Evolutionary conservation across 2,329 filamentous ascomycete genomes (phyloP).

Genomic region (Cladosporium oxysporum): DNA sequence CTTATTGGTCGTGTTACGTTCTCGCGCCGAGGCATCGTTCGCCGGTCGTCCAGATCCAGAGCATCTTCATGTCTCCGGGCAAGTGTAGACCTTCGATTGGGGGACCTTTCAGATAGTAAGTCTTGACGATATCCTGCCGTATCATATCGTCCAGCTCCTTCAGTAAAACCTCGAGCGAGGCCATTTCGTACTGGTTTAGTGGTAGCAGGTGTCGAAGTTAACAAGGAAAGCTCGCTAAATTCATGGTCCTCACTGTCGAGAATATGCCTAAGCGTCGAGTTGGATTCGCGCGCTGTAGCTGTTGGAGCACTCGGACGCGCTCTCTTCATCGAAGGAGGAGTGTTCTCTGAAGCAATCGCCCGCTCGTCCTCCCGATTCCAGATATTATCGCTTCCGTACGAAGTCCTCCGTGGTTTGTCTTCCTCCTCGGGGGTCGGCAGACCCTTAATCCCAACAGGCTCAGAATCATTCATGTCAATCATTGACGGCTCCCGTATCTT

Average conservation of each 20-base stretch:
- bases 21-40: not conserved
- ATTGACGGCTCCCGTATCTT: constrained; percentile 23
- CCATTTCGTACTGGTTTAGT: constrained; percentile 34
- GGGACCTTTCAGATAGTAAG: constrained; percentile 7
- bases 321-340: constrained; percentile 41
- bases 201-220: constrained; percentile 50
- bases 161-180: constrained; percentile 39
- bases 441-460: not conserved
- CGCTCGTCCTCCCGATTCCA: constrained; percentile 40
- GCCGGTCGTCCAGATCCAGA: constrained; percentile 15
- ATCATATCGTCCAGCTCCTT: constrained; percentile 40
- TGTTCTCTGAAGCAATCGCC: constrained; percentile 45
- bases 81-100: constrained; percentile 4
- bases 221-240: constrained; percentile 48
- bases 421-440: constrained; percentile 24
- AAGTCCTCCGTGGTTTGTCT: constrained; percentile 27
- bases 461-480: not conserved
- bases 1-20: constrained; percentile 12
- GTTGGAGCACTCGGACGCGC: constrained; percentile 25
- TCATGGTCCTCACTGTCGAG: constrained; percentile 43
- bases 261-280: constrained; percentile 28
- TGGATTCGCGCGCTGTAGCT: constrained; percentile 31
- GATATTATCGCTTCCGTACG: constrained; percentile 31
- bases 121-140: constrained; percentile 31
- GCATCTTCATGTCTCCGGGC: constrained; percentile 22